These are phyloP conservation scores for Plectosphaerella cucumerina DNA, from an alignment of 2,329 filamentous ascomycete genomes.

Conservation along the genomic window DNA sequence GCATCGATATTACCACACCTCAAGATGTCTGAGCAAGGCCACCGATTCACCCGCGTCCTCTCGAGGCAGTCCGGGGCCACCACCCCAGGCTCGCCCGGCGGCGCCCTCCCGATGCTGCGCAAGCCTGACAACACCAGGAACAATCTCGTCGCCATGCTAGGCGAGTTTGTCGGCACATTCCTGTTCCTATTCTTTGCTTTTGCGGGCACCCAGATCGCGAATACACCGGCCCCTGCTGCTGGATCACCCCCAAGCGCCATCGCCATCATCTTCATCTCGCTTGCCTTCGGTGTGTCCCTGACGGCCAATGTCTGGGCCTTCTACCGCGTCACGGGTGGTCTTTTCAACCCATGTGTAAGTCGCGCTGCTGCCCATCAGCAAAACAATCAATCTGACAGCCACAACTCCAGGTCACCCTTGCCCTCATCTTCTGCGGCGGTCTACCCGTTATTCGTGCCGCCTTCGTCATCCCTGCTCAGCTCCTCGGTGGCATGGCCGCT, in stretches of 20 bases:
- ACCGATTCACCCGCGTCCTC: conserved; percentile 17
- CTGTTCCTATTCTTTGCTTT: conserved; percentile 45
- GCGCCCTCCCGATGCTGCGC: conserved; percentile 7
- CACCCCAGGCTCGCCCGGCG: background rate
- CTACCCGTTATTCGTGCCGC: conserved; percentile 47
- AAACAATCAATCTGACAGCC: background rate
- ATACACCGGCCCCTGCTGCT: background rate
- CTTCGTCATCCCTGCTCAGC: conserved; percentile 50
- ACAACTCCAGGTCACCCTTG: conserved; percentile 44
- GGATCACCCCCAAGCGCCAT: conserved; percentile 20
- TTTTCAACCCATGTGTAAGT: conserved; percentile 48
- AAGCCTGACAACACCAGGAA: conserved; percentile 19
- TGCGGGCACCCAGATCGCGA: conserved; percentile 32
- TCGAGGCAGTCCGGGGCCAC: too few species aligned
- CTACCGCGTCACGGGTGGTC: conserved; percentile 47
- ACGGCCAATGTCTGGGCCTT: conserved; percentile 54
- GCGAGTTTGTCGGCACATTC: conserved; percentile 50
- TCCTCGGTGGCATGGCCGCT: conserved; percentile 55
- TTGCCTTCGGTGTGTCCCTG: conserved; percentile 45
- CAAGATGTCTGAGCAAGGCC: conserved; percentile 16
- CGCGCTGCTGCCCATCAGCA: background rate
- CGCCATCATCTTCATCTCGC: conserved; percentile 43
- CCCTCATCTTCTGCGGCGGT: conserved; percentile 54
- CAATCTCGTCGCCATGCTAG: conserved; percentile 35
- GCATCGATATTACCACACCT: too few species aligned